Evolutionary conservation across 495 filamentous ascomycete species (phyloP).

Genomic region (Achaetomiella virescens): DNA sequence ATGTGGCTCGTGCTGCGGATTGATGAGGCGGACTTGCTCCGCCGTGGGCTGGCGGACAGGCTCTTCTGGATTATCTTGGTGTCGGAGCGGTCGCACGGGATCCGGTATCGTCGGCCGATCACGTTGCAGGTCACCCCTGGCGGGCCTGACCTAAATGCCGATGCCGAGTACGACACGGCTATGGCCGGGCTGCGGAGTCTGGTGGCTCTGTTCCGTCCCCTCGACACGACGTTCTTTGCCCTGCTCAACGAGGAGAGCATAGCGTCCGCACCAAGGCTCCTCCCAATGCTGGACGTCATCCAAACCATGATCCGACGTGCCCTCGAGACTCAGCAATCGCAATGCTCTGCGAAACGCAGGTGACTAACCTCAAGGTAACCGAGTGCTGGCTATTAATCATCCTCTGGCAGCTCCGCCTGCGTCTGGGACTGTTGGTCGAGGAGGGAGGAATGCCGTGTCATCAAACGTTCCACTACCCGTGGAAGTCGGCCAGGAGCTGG

Average conservation of each 20-base stretch:
- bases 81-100: constrained; percentile 63
- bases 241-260: constrained; percentile 57
- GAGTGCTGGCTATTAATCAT: constrained; percentile 71
- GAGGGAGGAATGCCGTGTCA: constrained; percentile 16
- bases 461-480: constrained; percentile 3
- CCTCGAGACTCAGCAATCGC: neutral
- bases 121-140: constrained; percentile 48
- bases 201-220: constrained; percentile 57
- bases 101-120: constrained; percentile 63
- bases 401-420: constrained; percentile 59
- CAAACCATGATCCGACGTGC: neutral
- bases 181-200: constrained; percentile 55
- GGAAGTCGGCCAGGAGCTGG: constrained; percentile 29
- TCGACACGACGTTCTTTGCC: constrained; percentile 58
- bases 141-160: neutral
- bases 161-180: constrained; percentile 38
- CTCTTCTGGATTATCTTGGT: constrained; percentile 60
- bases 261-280: constrained; percentile 39
- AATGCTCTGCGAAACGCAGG: constrained; percentile 60
- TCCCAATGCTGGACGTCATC: neutral
- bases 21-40: neutral
- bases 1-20: constrained; percentile 32
- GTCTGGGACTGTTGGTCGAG: constrained; percentile 29
- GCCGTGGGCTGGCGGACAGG: constrained; percentile 30
- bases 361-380: constrained; percentile 62